Percentiles rank a stretch among this genome's conserved stretches.
Evolutionary conservation across 148 eudicot genomes (phyloP).

Genomic region (Rhododendron ovatum): DNA sequence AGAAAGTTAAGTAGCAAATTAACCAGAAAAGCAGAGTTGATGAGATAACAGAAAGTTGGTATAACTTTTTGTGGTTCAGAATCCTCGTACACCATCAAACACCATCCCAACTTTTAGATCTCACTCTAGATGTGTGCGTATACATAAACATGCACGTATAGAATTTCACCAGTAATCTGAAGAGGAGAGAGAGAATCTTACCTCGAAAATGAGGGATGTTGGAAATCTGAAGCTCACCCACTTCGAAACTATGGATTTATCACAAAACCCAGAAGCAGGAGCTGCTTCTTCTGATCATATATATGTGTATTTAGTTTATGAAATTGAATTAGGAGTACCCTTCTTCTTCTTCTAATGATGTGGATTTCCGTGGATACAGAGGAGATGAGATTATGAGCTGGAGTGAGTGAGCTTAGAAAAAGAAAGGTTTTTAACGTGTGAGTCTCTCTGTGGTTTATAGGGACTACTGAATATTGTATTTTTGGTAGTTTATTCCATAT

Average conservation of each 20-base stretch:
- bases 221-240: slow-evolving; percentile 4
- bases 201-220: background rate
- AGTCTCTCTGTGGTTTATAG: background rate
- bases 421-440: background rate
- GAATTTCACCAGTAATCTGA: background rate
- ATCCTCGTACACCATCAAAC: background rate
- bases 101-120: background rate
- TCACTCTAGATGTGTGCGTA: background rate
- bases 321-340: background rate
- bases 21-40: background rate
- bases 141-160: background rate
- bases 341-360: background rate
- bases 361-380: background rate
- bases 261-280: background rate
- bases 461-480: background rate
- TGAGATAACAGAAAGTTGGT: background rate
- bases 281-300: background rate
- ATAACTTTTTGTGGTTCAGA: background rate
- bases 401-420: background rate
- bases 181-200: background rate
- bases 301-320: background rate
- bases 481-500: background rate
- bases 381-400: background rate
- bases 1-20: background rate
- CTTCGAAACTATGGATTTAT: background rate